These are phyloP conservation scores for Termitomyces sp. DNA, from an alignment of 768 basidiomycete species.

Conservation along the genomic window DNA sequence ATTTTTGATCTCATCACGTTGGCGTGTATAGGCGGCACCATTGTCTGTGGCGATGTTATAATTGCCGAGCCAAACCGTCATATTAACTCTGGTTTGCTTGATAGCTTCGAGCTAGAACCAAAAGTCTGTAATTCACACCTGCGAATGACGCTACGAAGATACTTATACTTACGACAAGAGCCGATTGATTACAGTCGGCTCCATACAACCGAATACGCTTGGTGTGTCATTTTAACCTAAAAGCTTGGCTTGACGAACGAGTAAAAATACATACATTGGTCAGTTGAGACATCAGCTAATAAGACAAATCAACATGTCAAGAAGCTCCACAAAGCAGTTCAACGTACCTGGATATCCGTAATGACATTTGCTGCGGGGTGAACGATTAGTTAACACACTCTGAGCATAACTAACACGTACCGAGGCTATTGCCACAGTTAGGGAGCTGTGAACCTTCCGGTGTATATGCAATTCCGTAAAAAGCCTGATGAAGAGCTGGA, in stretches of 20 bases:
- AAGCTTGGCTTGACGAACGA: constrained; percentile 2
- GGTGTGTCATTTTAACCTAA: neutral
- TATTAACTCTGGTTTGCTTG: constrained; percentile 80
- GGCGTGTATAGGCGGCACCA: constrained; percentile 63
- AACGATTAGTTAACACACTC: neutral
- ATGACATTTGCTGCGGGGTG: constrained; percentile 46
- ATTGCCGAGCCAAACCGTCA: constrained; percentile 75
- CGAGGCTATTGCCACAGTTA: constrained; percentile 51
- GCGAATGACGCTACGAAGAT: neutral
- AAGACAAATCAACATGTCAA: constrained; percentile 1
- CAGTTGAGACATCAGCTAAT: constrained; percentile 76
- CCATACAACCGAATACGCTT: constrained; percentile 80
- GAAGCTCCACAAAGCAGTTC: neutral
- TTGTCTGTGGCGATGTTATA: constrained; percentile 61
- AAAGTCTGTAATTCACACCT: neutral
- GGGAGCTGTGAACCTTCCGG: constrained; percentile 71
- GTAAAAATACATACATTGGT: constrained; percentile 42
- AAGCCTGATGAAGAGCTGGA: constrained; percentile 58
- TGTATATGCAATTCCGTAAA: constrained; percentile 88
- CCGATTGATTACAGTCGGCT: constrained; percentile 80
- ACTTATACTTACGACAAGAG: constrained; percentile 50
- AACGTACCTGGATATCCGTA: constrained; percentile 60
- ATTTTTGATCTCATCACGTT: constrained; percentile 57
- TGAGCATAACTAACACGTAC: constrained; percentile 21
- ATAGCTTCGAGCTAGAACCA: constrained; percentile 72